Percentiles rank a stretch among this genome's conserved stretches.
Conservation (phyloP, 495 filamentous ascomycete genomes). For the Chaetomium fimeti region DNA sequence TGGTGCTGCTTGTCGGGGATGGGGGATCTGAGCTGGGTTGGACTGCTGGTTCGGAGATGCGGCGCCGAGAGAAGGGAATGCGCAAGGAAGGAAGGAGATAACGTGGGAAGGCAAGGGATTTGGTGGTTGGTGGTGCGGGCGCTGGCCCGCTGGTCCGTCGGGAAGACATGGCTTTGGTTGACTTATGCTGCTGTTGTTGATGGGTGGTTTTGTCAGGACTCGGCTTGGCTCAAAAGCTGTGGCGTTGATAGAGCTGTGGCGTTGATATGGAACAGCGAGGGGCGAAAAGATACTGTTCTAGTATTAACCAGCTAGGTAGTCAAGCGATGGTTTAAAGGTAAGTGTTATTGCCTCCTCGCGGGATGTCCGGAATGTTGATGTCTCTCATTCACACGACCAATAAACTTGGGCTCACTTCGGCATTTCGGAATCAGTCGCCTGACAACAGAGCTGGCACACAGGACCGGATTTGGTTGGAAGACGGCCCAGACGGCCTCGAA, state of each 20-base stretch:
- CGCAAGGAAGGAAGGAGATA: constrained; percentile 51
- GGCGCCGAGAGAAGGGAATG: constrained; percentile 45
- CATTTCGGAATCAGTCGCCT: constrained; percentile 8
- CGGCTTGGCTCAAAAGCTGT: neutral
- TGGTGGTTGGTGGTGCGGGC: constrained; percentile 17
- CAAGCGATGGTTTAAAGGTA: neutral
- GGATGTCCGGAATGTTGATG: neutral
- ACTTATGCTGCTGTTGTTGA: constrained; percentile 24
- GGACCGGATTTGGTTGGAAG: neutral
- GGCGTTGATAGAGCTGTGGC: neutral
- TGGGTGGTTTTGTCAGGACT: neutral
- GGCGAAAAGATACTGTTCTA: neutral
- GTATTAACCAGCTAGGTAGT: neutral
- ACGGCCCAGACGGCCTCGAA: neutral
- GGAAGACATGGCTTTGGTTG: constrained; percentile 22
- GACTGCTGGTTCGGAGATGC: constrained; percentile 15
- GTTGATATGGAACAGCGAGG: neutral
- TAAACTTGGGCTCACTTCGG: neutral
- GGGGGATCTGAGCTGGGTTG: constrained; percentile 1
- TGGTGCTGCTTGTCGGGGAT: neutral
- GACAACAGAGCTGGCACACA: constrained; percentile 4
- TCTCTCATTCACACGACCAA: neutral
- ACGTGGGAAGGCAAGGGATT: constrained; percentile 44
- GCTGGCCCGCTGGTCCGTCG: constrained; percentile 9
- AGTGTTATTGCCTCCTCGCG: neutral